phyloP scores from a whole-genome alignment of 164 flowering plant species.

The Liquidambar formosana region DNA sequence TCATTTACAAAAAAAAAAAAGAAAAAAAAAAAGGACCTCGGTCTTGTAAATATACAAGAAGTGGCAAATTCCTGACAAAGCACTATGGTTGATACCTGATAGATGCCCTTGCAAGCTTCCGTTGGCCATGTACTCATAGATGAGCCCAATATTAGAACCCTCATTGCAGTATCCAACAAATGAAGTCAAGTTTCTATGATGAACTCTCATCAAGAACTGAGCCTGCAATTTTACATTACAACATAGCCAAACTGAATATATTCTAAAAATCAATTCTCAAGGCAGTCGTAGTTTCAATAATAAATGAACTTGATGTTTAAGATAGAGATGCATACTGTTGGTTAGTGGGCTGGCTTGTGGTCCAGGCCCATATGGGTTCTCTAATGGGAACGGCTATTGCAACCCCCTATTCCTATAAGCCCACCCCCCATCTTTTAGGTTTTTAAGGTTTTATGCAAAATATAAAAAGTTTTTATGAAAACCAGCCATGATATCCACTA shows the following conservation, averaged over 20 bases:
- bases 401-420: too few relatives aligned
- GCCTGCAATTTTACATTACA: conserved; percentile 22
- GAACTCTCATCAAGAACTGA: conserved; percentile 26
- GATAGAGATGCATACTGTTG: too few relatives aligned
- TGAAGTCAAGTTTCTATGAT: conserved; percentile 25
- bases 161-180: conserved; percentile 39
- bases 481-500: too few relatives aligned
- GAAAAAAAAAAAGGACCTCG: background rate
- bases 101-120: conserved; percentile 29
- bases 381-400: too few relatives aligned
- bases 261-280: too few relatives aligned
- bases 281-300: too few relatives aligned
- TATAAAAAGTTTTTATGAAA: too few relatives aligned
- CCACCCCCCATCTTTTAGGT: too few relatives aligned
- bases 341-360: too few relatives aligned
- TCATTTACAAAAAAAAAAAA: background rate
- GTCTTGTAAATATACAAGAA: background rate
- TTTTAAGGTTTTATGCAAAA: too few relatives aligned
- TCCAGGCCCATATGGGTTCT: too few relatives aligned
- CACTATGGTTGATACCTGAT: conserved; percentile 27
- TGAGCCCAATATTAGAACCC: conserved; percentile 16
- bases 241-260: background rate
- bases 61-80: background rate
- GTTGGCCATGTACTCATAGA: conserved; percentile 36
- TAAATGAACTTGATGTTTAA: too few relatives aligned